A percentile compares a stretch with the other conserved stretches of the same genome.
Evolutionary conservation across 1,284 basidiomycete genomes (phyloP).

Genomic region (Coriolopsis trogii): DNA sequence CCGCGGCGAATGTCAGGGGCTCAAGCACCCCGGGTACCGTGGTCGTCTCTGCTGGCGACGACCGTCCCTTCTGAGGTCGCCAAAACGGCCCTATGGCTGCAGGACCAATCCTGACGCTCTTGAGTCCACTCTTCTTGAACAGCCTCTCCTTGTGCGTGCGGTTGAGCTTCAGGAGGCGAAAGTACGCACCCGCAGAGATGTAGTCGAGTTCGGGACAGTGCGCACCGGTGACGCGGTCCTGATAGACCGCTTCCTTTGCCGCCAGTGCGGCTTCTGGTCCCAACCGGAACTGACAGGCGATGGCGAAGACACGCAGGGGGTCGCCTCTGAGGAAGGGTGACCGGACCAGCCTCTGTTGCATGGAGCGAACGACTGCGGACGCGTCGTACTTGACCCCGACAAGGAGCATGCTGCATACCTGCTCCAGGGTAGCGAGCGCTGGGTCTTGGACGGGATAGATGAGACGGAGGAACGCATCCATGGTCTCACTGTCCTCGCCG

Average conservation of each 20-base stretch:
- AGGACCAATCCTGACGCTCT: neutral
- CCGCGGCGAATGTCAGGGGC: too few relatives aligned
- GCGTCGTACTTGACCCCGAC: constrained; percentile 38
- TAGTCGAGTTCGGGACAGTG: constrained; percentile 1
- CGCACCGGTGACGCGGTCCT: neutral
- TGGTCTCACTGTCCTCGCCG: neutral
- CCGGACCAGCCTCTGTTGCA: neutral
- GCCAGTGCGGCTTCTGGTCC: constrained; percentile 7
- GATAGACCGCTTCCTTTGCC: constrained; percentile 1
- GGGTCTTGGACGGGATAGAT: constrained; percentile 8
- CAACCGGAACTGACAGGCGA: constrained; percentile 27
- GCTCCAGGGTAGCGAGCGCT: constrained; percentile 5
- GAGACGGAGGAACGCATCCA: constrained; percentile 6
- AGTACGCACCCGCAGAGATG: constrained; percentile 8
- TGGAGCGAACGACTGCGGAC: neutral
- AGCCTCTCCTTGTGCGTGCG: neutral
- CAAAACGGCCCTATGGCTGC: too few relatives aligned
- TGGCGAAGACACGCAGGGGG: constrained; percentile 36
- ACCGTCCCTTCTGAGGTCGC: too few relatives aligned
- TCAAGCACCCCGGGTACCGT: too few relatives aligned
- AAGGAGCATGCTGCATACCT: constrained; percentile 29
- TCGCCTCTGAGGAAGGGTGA: constrained; percentile 30
- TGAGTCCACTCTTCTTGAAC: neutral
- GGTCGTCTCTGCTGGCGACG: neutral
- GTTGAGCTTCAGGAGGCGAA: constrained; percentile 10